These are phyloP conservation scores for Phytophthora sp. DNA, from an alignment of 352 stramenopile species.

Conservation along the genomic window DNA sequence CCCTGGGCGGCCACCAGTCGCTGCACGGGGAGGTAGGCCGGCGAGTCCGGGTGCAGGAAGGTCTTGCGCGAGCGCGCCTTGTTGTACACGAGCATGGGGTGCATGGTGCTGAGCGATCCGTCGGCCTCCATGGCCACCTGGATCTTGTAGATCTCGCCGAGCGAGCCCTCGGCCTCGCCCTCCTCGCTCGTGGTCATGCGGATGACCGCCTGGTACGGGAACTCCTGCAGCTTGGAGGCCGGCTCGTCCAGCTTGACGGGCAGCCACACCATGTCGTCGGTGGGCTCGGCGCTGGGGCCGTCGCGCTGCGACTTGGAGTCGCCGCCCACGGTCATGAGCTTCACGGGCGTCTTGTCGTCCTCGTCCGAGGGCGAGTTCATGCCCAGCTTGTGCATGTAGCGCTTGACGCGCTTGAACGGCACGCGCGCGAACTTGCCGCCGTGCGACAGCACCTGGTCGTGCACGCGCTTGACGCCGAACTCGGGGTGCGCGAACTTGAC, in stretches of 20 bases:
- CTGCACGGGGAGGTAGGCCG: conserved; percentile 75
- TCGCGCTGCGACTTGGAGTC: conserved; percentile 70
- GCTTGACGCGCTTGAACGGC: conserved; percentile 83
- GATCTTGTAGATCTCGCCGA: conserved; percentile 92
- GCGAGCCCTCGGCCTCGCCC: conserved; percentile 66
- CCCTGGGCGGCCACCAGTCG: conserved; percentile 61
- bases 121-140: conserved; percentile 78
- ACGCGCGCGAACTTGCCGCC: conserved; percentile 80
- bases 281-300: conserved; percentile 3
- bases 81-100: conserved; percentile 92
- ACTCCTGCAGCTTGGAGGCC: conserved; percentile 75
- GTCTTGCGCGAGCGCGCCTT: conserved; percentile 87
- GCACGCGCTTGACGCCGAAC: conserved; percentile 84
- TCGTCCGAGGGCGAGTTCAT: conserved; percentile 50
- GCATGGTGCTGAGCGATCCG: conserved; percentile 64
- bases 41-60: conserved; percentile 85
- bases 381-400: conserved; percentile 86
- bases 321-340: conserved; percentile 86
- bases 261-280: conserved; percentile 69
- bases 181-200: conserved; percentile 82
- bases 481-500: conserved; percentile 88
- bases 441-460: conserved; percentile 78
- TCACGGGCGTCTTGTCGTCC: conserved; percentile 49
- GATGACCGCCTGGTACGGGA: conserved; percentile 87
- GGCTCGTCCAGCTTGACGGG: conserved; percentile 87